Evolutionary conservation across 2,329 filamentous ascomycete species (phyloP), one percentile per base, ranked within the genome.

Genomic region (Beauveria rudraprayagi): DNA sequence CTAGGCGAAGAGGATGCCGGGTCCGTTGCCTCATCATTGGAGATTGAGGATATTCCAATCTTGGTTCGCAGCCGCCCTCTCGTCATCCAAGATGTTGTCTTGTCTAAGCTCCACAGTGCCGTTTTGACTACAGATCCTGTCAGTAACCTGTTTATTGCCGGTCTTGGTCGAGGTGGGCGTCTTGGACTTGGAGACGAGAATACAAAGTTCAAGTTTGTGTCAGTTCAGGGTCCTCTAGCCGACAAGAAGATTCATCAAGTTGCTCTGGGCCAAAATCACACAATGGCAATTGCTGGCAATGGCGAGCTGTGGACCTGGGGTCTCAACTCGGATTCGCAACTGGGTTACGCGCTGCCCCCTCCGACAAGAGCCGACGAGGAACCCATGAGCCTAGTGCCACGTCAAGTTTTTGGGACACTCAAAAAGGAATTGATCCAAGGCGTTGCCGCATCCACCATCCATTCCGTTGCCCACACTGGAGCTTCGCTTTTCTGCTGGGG

Each of bases 231-330:
- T 1, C 89, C 89, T 1, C 77, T 97, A 4, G 78, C 82, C 1
- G 88, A 90, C 56, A 92, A 87, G 71, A 90, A 86, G 67, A 81
- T 97, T 5, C 77, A 83, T 2, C 83, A 86, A n/a, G 82, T 96
- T 52, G 91, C 92, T 1, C 80, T 99, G 3, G 94, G 94, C 0
- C 91, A 95, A 70, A 94, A 96, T 66, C 94, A 99, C 71, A 90
- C 89, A 3, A 80, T 99, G 71, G 93, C 91, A 1, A 78, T 97
- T 6, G 89, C 90, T 3, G 86, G 86, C n/a, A 82, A 87, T 58
- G 93, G 94, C n/a, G 91, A 95, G 66, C 84, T 96, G 6, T 96
- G 91, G 79, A 94, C 91, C 1, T 99, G 94, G 94, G 94, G 94
- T 8, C 90, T 88, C 65, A 97, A 97, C 68, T 86, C 82, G 8